phyloP scores from a whole-genome alignment of 495 filamentous ascomycete species.

The Beverwykella pulmonaria region DNA sequence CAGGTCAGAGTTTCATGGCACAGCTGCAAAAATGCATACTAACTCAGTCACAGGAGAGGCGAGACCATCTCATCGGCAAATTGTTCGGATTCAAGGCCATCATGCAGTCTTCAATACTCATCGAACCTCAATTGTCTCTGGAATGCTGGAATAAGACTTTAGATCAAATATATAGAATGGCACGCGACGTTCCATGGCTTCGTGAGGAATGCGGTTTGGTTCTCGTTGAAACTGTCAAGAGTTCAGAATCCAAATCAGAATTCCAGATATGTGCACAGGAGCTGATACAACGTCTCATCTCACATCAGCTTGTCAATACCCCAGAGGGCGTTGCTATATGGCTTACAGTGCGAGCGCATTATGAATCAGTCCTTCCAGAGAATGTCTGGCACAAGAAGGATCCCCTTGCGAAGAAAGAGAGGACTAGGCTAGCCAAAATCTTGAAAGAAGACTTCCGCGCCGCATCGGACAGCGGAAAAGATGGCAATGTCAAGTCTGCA shows the following conservation, averaged over 20 bases:
- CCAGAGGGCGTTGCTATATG: constrained; percentile 89
- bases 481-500: constrained; percentile 50
- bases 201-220: constrained; percentile 83
- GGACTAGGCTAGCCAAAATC: constrained; percentile 66
- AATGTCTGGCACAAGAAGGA: constrained; percentile 74
- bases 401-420: constrained; percentile 68
- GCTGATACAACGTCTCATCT: constrained; percentile 63
- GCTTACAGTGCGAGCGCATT: constrained; percentile 66
- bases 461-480: constrained; percentile 50
- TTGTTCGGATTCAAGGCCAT: constrained; percentile 86
- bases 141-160: constrained; percentile 66
- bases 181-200: constrained; percentile 78
- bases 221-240: constrained; percentile 49
- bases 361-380: constrained; percentile 62
- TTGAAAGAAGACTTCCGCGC: constrained; percentile 72
- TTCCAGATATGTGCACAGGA: constrained; percentile 56
- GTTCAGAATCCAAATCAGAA: constrained; percentile 48
- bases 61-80: constrained; percentile 80
- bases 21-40: background rate
- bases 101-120: constrained; percentile 73
- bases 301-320: constrained; percentile 68
- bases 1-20: constrained; percentile 50
- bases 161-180: constrained; percentile 58
- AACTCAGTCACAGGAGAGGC: constrained; percentile 65
- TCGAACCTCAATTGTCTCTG: constrained; percentile 52